These are phyloP conservation scores for Microbotryum silenes-acaulis DNA, from an alignment of 1,284 basidiomycete genomes.

Conservation along the genomic window DNA sequence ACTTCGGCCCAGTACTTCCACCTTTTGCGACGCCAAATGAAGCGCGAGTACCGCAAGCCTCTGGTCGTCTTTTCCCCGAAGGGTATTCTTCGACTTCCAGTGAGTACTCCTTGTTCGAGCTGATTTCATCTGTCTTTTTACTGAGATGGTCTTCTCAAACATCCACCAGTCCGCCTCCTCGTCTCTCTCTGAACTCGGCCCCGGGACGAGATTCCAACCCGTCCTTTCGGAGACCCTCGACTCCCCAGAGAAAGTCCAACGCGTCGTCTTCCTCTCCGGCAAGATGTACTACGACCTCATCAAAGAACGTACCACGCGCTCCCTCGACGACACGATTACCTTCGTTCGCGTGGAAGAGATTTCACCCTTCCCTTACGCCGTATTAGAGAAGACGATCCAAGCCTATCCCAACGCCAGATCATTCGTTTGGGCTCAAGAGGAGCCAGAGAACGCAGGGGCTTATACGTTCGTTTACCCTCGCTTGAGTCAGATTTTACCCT, in stretches of 20 bases:
- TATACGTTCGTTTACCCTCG: conserved; percentile 59
- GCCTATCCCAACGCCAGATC: conserved; percentile 1
- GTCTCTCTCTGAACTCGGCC: conserved; percentile 55
- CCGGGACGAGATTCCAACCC: conserved; percentile 59
- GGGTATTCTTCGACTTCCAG: conserved; percentile 65
- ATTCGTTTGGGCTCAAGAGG: conserved; percentile 68
- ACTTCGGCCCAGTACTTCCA: conserved; percentile 87
- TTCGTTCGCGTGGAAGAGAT: conserved; percentile 65
- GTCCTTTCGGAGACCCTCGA: conserved; percentile 55
- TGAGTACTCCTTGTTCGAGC: conserved; percentile 43
- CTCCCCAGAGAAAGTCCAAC: conserved; percentile 44
- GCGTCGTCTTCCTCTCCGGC: conserved; percentile 52
- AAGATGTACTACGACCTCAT: conserved; percentile 80
- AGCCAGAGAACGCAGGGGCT: conserved; percentile 75
- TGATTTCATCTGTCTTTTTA: not conserved
- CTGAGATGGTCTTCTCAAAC: not conserved
- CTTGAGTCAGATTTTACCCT: conserved; percentile 49
- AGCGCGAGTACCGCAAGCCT: conserved; percentile 75
- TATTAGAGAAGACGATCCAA: conserved; percentile 41
- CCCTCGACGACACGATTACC: conserved; percentile 50
- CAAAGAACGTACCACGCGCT: conserved; percentile 55
- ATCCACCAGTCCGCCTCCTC: conserved; percentile 63
- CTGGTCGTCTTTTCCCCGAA: conserved; percentile 76
- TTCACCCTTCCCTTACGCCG: conserved; percentile 43
- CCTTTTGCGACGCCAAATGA: conserved; percentile 69